Evolutionary conservation across 2,329 filamentous ascomycete genomes (phyloP), one percentile per base, ranked within the genome.

Genomic region (Pseudogymnoascus sp.): DNA sequence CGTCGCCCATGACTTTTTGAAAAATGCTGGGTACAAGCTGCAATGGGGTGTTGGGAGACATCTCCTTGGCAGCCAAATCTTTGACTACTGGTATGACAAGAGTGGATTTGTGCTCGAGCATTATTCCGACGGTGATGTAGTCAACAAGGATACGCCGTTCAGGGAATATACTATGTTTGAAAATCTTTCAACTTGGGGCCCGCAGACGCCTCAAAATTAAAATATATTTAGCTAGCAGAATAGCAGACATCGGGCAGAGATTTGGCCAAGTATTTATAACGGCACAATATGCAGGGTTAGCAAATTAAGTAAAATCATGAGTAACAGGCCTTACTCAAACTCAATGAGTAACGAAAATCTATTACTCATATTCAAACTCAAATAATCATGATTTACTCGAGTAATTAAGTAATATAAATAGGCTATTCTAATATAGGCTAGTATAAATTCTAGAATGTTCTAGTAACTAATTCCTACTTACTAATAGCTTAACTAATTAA

Each of bases 21-120:
- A 71, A 0, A 66, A 73, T 9, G 78, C 80, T 64, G 76, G 74
- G 0, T 82, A 81, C 62, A 73, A 73, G 63, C 72, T 70, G 31
- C 77, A 79, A 1, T 83, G 80, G 80, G 80, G 80, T 0, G 76
- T 82, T 4, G 80, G 80, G 0, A 69, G 80, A 21, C 80, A 82
- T 71, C 77, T 82, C 44, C 68, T 81, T n/a, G 80, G 80, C 0
- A 75, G 71, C 17, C 79, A 81, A 68, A 73, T 82, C 9, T 83
- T 82, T 65, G 80, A 83, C 65, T 83, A 82, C 65, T 82, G 80
- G 80, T 80, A 62, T 31, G 64, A 44, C 47, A 61, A 60, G 64
- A 67, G 64, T 19, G 67, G 69, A 0, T 68, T 69, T 38, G 69
- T 70, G 64, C 67, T 73, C 31, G 71, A 73, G 68, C 78, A 80